Percentiles rank a stretch among this genome's conserved stretches.
phyloP scores from a whole-genome alignment of 2,329 filamentous ascomycete genomes.

The Epicoccum sorghinum region DNA sequence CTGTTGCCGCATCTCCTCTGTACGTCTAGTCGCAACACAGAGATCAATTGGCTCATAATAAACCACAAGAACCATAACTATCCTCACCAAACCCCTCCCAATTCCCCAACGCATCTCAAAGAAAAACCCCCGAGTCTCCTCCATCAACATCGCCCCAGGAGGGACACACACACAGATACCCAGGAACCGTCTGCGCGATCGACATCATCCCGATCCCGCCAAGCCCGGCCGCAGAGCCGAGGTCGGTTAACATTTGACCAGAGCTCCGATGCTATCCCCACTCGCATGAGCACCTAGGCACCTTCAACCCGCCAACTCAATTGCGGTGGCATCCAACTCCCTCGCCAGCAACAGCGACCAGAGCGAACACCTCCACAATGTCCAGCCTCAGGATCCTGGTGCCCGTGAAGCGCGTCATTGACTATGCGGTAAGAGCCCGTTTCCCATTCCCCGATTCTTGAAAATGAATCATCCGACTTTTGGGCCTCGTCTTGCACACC shows the following conservation, averaged over 20 bases:
- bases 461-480: no score
- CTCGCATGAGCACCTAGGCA: conserved; percentile 16
- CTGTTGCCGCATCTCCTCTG: no score
- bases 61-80: no score
- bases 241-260: conserved; percentile 21
- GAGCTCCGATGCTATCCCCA: conserved; percentile 30
- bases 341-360: background rate
- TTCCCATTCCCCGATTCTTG: no score
- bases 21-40: no score
- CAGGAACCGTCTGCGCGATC: background rate
- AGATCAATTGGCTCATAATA: no score
- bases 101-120: no score
- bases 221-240: conserved; percentile 24
- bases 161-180: no score
- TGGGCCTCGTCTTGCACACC: background rate
- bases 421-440: conserved; percentile 61
- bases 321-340: conserved; percentile 12
- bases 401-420: conserved; percentile 63
- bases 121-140: no score
- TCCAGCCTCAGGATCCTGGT: conserved; percentile 61
- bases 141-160: no score
- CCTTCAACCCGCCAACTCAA: conserved; percentile 5
- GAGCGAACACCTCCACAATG: conserved; percentile 39
- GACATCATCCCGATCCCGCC: conserved; percentile 5
- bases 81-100: no score